Base-by-base conservation (phyloP, 768 basidiomycete genomes). In the Suillus luteus region DNA sequence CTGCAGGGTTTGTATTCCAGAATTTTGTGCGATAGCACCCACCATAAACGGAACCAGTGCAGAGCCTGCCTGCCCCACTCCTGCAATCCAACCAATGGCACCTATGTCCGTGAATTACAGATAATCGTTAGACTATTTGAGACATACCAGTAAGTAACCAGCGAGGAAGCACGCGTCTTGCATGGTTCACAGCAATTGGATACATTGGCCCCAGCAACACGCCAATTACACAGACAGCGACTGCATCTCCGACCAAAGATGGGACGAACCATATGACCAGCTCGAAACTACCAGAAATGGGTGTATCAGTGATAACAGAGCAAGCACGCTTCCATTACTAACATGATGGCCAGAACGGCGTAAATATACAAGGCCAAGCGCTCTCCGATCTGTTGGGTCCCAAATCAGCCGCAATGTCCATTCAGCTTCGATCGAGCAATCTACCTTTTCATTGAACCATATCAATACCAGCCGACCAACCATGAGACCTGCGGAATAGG, bases 11-110 rank as follows among this genome's bases (percentile, higher is more conserved):
- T 66, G 67, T 41, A 85, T 85, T 0, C 83, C 90, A 44, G 85
- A 83, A 64, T 80, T 85, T 31, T 81, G 80, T 7, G 91, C 84
- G 31, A 93, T 81, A 2, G 86, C 82, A 27, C 91, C 90, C 1
- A 88, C 88, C 65, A 91, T 81, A 68, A 93, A 91, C 0, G 92
- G 91, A 5, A 92, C 69, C 8, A 89, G 65, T 0, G 91, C 91
- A 48, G 86, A 86, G 19, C 91, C 91, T 3, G 89, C 85, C 70
- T 89, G 87, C 0, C 91, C 90, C 38, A 86, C 82, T 5, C 84
- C 85, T 7, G 86, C 85, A 37, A 88, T 86, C 87, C 86, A 89
- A 10, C 87, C 88, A 41, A 89, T 86, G 12, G 86, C 81, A 27
- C 82, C 85, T 52, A 81, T 37, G 55, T 24, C 10, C 38, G 44